These are phyloP conservation scores for Cynanchum wilfordii DNA, from an alignment of 257 asterid species.

Conservation along the genomic window DNA sequence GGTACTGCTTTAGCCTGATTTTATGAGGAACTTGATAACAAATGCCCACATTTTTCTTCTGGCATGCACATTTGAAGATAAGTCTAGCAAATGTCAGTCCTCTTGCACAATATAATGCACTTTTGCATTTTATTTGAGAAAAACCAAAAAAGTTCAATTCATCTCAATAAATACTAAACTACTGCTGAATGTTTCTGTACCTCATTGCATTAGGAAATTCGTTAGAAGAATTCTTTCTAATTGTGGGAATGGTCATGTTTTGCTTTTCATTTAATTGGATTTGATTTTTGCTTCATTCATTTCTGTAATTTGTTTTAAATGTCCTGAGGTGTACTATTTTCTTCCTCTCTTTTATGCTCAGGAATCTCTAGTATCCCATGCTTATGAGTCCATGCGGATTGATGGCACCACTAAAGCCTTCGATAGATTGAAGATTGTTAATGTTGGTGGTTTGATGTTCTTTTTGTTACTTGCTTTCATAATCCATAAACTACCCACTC, in stretches of 20 bases:
- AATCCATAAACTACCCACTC: conserved; percentile 4
- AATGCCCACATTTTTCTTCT: background rate
- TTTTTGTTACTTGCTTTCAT: conserved; percentile 10
- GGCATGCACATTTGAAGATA: background rate
- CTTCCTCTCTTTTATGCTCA: conserved; percentile 21
- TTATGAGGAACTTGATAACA: background rate
- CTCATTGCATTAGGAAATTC: background rate
- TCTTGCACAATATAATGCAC: background rate
- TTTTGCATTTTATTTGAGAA: background rate
- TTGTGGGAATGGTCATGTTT: background rate
- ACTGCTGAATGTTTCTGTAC: background rate
- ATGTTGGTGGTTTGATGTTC: conserved; percentile 44
- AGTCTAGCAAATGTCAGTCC: background rate
- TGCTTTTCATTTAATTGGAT: background rate
- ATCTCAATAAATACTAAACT: background rate
- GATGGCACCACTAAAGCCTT: conserved; percentile 82
- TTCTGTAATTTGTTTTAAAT: conserved; percentile 2
- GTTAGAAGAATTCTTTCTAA: background rate
- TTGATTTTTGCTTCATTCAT: conserved; percentile 3
- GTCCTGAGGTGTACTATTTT: background rate
- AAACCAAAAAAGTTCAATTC: background rate
- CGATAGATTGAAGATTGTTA: conserved; percentile 70
- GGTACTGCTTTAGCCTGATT: background rate
- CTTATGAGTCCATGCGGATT: conserved; percentile 67
- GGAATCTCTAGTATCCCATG: conserved; percentile 58